Percentiles rank a stretch among this genome's conserved stretches.
Evolutionary conservation across 768 basidiomycete species (phyloP).

Genomic region (Brasilioporus rufonigricans): DNA sequence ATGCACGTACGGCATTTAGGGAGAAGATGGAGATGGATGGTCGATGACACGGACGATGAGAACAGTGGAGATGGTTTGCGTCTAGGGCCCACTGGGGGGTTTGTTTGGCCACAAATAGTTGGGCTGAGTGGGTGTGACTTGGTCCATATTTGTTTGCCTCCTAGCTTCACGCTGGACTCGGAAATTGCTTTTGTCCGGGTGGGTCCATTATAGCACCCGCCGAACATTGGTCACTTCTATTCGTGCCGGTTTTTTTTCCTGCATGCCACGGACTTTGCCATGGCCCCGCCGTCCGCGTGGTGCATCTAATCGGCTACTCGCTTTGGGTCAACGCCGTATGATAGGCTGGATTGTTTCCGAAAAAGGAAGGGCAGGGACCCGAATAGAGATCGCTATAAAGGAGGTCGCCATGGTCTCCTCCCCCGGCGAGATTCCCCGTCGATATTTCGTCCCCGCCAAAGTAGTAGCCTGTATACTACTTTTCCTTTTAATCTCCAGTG

Average conservation of each 20-base stretch:
- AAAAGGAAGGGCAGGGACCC: slow-evolving; percentile 9
- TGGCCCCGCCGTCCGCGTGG: too few species aligned
- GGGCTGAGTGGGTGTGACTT: too few species aligned
- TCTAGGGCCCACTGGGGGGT: neutral
- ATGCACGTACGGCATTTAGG: too few species aligned
- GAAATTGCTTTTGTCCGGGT: too few species aligned
- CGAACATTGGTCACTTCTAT: too few species aligned
- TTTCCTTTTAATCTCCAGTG: neutral
- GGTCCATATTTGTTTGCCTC: too few species aligned
- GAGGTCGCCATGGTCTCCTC: neutral
- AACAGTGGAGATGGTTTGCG: too few species aligned
- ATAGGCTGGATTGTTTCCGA: neutral
- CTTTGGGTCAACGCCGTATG: slow-evolving; percentile 1
- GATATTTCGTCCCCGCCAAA: neutral
- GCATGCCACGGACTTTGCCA: too few species aligned
- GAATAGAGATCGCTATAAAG: slow-evolving; percentile 18
- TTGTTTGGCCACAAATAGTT: neutral
- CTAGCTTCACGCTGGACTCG: too few species aligned
- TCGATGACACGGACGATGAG: neutral
- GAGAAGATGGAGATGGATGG: neutral
- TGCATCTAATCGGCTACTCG: neutral
- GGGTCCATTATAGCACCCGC: too few species aligned
- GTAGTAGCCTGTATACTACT: neutral
- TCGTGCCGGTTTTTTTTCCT: too few species aligned
- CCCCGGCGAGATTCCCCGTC: neutral